A percentile compares a stretch with the other conserved stretches of the same genome.
These are phyloP conservation scores for Mycena amicta DNA, from an alignment of 768 basidiomycete genomes.

Conservation along the genomic window DNA sequence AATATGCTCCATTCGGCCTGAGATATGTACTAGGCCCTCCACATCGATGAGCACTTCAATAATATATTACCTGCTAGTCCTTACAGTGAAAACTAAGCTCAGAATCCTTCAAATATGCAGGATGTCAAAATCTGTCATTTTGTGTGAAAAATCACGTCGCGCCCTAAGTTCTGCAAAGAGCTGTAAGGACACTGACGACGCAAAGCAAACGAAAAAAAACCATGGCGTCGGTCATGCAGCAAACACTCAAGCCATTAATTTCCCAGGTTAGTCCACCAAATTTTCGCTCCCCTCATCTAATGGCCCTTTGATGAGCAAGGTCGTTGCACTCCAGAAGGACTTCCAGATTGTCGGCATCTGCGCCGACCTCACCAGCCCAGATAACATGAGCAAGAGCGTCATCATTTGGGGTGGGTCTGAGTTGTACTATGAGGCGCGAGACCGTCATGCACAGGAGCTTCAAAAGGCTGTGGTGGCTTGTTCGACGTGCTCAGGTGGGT, in stretches of 20 bases:
- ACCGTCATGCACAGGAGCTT: not conserved
- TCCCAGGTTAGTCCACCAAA: not conserved
- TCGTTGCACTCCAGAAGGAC: not conserved
- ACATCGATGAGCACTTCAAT: too few relatives aligned
- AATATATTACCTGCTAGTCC: too few relatives aligned
- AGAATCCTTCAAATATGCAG: too few relatives aligned
- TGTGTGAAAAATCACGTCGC: too few relatives aligned
- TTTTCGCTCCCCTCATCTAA: not conserved
- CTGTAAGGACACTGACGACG: not conserved
- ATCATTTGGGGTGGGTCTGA: not conserved
- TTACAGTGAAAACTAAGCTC: too few relatives aligned
- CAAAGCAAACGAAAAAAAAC: not conserved
- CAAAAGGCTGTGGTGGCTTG: not conserved
- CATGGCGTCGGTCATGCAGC: not conserved
- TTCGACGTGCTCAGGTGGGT: not conserved
- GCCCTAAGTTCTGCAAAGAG: too few relatives aligned
- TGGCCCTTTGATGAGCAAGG: not conserved
- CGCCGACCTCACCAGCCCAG: not conserved
- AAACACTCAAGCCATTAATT: not conserved
- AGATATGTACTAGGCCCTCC: too few relatives aligned
- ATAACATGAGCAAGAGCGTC: not conserved
- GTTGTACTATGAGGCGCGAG: not conserved
- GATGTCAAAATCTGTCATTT: too few relatives aligned
- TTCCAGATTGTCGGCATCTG: not conserved
- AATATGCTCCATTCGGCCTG: too few relatives aligned